A percentile compares a stretch with the other conserved stretches of the same genome.
These are phyloP conservation scores for Penstemon newberryi DNA, from an alignment of 257 asterid species.

Conservation along the genomic window DNA sequence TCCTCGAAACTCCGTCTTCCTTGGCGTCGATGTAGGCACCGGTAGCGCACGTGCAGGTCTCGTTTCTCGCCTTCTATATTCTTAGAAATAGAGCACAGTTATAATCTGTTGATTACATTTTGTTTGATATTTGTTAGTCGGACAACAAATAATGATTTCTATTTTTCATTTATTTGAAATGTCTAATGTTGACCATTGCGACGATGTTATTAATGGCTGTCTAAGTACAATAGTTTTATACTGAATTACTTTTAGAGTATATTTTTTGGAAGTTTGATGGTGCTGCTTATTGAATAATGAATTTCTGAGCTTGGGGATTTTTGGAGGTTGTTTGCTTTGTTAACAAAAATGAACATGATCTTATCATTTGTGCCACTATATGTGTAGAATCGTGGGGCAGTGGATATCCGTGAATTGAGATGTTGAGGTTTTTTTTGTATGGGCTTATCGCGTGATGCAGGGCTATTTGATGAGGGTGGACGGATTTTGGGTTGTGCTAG, in stretches of 20 bases:
- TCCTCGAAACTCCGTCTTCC: slow-evolving; percentile 53
- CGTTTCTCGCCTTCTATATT: slow-evolving; percentile 12
- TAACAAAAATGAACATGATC: no score
- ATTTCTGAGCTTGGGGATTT: no score
- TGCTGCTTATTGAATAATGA: neutral
- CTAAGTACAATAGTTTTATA: neutral
- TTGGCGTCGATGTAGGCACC: slow-evolving; percentile 96
- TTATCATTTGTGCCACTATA: no score
- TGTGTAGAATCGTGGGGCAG: slow-evolving; percentile 1
- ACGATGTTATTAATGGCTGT: slow-evolving; percentile 12
- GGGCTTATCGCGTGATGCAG: slow-evolving; percentile 43
- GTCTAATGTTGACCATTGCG: slow-evolving; percentile 14
- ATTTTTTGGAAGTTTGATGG: no score
- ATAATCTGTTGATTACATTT: neutral
- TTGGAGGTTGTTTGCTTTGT: no score
- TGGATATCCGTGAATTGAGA: slow-evolving; percentile 19
- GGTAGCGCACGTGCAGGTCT: slow-evolving; percentile 99
- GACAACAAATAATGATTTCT: neutral
- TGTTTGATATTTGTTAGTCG: neutral
- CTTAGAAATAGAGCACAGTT: slow-evolving; percentile 1
- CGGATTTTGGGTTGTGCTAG: slow-evolving; percentile 73
- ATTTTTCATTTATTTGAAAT: neutral
- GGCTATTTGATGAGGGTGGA: slow-evolving; percentile 71
- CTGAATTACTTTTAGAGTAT: neutral
- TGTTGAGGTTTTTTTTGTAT: neutral